These are phyloP conservation scores for Balakata baccata DNA, from an alignment of 345 rosid genomes.

Conservation along the genomic window DNA sequence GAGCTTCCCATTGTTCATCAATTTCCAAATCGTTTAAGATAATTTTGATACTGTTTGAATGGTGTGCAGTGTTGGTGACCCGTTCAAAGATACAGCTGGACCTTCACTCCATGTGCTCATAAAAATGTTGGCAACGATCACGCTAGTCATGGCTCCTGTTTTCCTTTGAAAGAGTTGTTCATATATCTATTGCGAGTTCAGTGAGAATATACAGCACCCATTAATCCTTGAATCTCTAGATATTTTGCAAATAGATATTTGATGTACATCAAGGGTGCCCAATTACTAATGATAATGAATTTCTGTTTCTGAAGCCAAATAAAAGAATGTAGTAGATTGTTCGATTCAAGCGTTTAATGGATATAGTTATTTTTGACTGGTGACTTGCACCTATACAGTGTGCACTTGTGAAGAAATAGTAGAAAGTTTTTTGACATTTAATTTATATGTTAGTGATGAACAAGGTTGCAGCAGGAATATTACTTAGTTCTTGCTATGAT, in stretches of 20 bases:
- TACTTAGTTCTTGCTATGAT: too few relatives aligned
- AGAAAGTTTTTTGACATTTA: too few relatives aligned
- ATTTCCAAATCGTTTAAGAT: not conserved
- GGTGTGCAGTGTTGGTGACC: constrained; percentile 89
- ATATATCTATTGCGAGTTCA: constrained; percentile 21
- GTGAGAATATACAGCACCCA: constrained; percentile 1
- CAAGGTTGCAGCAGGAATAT: too few relatives aligned
- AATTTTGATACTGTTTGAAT: not conserved
- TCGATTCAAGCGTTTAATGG: too few relatives aligned
- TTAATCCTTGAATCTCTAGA: not conserved
- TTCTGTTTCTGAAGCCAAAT: not conserved
- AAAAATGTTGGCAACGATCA: constrained; percentile 84
- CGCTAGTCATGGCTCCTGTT: constrained; percentile 94
- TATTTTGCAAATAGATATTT: constrained; percentile 25
- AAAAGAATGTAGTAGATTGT: not conserved
- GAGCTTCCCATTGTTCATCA: not conserved
- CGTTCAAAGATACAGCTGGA: constrained; percentile 96
- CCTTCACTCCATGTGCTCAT: constrained; percentile 92
- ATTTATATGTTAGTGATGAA: too few relatives aligned
- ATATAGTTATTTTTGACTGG: too few relatives aligned
- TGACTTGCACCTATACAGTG: too few relatives aligned
- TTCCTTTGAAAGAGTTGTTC: constrained; percentile 50
- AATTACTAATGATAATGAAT: not conserved
- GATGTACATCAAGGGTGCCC: constrained; percentile 29
- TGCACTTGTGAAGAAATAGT: too few relatives aligned